Percentiles rank a stretch among this genome's conserved stretches.
Evolutionary conservation across 176 grass and related monocot genomes (phyloP).

Genomic region (Musa beccarii): DNA sequence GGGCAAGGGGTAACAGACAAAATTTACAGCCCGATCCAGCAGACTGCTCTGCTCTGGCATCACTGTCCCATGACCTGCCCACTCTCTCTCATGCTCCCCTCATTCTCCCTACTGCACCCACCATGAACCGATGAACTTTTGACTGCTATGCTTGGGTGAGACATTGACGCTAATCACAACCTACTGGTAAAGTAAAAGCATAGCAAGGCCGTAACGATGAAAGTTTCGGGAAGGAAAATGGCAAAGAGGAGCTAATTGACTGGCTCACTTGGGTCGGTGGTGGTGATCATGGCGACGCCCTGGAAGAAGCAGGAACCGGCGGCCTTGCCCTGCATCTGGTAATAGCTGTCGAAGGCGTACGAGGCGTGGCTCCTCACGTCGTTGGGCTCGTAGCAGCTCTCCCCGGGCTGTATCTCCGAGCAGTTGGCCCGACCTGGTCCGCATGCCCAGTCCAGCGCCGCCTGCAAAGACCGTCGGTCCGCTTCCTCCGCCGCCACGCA

Average conservation of each 20-base stretch:
- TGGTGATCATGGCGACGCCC: conserved; percentile 83
- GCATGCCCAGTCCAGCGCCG: conserved; percentile 94
- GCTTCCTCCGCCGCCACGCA: conserved; percentile 78
- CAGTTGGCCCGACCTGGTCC: conserved; percentile 75
- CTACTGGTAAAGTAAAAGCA: not conserved
- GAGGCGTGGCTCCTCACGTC: conserved; percentile 76
- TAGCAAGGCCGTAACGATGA: not conserved
- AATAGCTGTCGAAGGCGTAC: conserved; percentile 81
- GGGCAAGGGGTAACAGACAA: conserved; percentile 36
- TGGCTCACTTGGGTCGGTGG: conserved; percentile 84
- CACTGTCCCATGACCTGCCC: not conserved
- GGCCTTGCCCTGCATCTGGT: conserved; percentile 63
- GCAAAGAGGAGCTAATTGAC: not conserved
- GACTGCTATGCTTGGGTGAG: too few species aligned
- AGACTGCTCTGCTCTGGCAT: conserved; percentile 15
- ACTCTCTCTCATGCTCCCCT: not conserved
- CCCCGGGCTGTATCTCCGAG: conserved; percentile 74
- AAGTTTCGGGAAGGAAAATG: not conserved
- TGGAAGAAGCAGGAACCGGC: conserved; percentile 88
- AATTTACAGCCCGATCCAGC: conserved; percentile 61
- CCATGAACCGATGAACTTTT: not conserved
- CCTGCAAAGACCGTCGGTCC: conserved; percentile 73
- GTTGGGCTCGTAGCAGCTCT: conserved; percentile 70
- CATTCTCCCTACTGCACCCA: not conserved
- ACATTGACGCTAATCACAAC: not conserved